Base-by-base conservation (phyloP, 352 stramenopile genomes). In the Phytophthora vignae region DNA sequence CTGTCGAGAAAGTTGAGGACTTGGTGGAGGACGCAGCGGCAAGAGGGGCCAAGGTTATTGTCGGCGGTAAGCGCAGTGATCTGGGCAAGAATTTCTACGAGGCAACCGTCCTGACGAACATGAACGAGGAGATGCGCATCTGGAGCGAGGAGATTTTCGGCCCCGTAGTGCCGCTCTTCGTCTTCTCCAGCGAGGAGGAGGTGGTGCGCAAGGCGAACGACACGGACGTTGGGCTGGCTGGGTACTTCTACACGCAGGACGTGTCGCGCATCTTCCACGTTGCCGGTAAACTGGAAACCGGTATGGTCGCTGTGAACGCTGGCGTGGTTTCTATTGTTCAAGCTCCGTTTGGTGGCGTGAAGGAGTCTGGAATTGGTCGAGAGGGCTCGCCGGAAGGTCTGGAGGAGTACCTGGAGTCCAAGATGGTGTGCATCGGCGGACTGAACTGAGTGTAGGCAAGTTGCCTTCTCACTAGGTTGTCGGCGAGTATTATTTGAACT, bases 131-230 rank as follows among this genome's bases (percentile, higher is more conserved):
- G 21, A 98, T 99, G 84, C 74, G 76, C 36, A 70, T 96, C 3
- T 87, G 96, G 72, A 77, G 77, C 33, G 76, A 97, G 67, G 97
- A 99, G 82, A 98, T 91, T 25, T 99, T 99, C 79, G 97, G 96
- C 3, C 97, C 97, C 1, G 83, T 99, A 40, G 89, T 95, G 12
- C 77, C 93, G 27, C 76, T 99, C 11, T 90, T 87, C 55, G 82
- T 77, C 21, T 99, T 99, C 83, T 74, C 88, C 11, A 93, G 74
- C 7, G 97, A 99, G 58, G 92, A 98, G 8, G 94, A 99, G 66
- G 97, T 96, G 8, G 54, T 99, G 22, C 62, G 69, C 9, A 82
- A 96, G 33, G 97, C 97, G 22, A 99, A 99, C 83, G 84, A 94
- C 71, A 95, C 77, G 15, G 77, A 89, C 8, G 74, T 86, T 2